phyloP scores from a whole-genome alignment of 176 grass and related monocot genomes.

The Cenchrus purpureus region DNA sequence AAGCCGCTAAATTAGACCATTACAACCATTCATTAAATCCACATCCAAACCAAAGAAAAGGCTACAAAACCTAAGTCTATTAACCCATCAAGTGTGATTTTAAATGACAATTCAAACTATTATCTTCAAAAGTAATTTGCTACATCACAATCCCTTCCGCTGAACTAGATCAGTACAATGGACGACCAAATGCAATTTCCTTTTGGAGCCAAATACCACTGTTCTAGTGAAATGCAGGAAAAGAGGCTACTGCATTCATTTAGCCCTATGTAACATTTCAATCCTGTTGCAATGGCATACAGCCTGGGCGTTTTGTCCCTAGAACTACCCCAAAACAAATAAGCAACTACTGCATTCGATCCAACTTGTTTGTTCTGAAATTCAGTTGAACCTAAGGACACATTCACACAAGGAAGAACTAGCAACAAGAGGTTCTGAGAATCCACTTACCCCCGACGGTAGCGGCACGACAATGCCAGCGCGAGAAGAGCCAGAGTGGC shows the following conservation, averaged over 20 bases:
- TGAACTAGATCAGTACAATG: not conserved
- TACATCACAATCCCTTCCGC: not conserved
- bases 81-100: not conserved
- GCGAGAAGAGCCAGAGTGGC: constrained; percentile 41
- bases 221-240: not conserved
- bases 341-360: not conserved
- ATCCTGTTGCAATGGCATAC: too few relatives aligned
- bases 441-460: constrained; percentile 77
- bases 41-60: not conserved
- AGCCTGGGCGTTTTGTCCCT: not conserved
- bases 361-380: not conserved
- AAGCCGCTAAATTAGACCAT: not conserved
- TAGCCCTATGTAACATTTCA: not conserved
- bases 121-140: not conserved
- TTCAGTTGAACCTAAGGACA: not conserved
- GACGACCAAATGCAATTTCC: not conserved
- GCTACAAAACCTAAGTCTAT: not conserved
- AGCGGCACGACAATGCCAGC: constrained; percentile 84
- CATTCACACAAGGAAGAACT: not conserved
- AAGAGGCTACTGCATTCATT: not conserved
- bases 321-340: not conserved
- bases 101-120: not conserved
- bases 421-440: not conserved
- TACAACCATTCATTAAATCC: not conserved
- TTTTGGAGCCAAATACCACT: not conserved